phyloP scores from a whole-genome alignment of 352 stramenopile species.

The Elongisporangium undulatum region DNA sequence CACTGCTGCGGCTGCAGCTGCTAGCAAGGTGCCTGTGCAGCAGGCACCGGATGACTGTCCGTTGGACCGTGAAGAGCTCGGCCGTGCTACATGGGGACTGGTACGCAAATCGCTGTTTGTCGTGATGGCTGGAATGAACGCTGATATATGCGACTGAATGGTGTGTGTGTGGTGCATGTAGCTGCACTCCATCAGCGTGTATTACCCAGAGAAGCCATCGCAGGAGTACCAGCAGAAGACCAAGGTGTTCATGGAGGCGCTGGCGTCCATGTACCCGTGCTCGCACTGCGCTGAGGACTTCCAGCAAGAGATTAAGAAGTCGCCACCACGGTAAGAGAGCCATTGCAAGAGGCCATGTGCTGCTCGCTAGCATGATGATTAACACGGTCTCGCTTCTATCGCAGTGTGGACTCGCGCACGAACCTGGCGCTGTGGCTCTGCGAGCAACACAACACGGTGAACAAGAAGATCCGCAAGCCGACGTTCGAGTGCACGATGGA shows the following conservation, averaged over 20 bases:
- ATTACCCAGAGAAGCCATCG: slow-evolving; percentile 95
- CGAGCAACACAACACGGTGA: slow-evolving; percentile 97
- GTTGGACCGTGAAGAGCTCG: slow-evolving; percentile 81
- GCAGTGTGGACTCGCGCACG: slow-evolving; percentile 86
- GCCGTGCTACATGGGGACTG: slow-evolving; percentile 84
- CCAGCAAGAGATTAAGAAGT: slow-evolving; percentile 90
- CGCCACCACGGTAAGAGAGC: slow-evolving; percentile 81
- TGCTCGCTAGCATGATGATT: neutral
- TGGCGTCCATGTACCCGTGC: slow-evolving; percentile 92
- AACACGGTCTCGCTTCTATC: neutral
- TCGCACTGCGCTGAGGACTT: slow-evolving; percentile 96
- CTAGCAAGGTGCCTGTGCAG: slow-evolving; percentile 8
- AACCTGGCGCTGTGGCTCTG: slow-evolving; percentile 96
- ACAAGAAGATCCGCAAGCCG: slow-evolving; percentile 95
- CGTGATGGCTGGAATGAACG: neutral
- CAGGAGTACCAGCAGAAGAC: slow-evolving; percentile 88
- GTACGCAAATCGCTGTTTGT: slow-evolving; percentile 21
- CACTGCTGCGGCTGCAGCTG: neutral
- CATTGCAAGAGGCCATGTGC: neutral
- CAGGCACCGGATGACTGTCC: slow-evolving; percentile 60
- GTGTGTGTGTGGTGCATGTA: slow-evolving; percentile 17
- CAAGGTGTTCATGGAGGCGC: slow-evolving; percentile 85
- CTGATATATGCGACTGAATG: neutral
- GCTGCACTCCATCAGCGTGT: slow-evolving; percentile 93
- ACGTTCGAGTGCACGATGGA: slow-evolving; percentile 92